These are phyloP conservation scores for Ogataea corticis DNA, from an alignment of 805 yeast species.

Conservation along the genomic window DNA sequence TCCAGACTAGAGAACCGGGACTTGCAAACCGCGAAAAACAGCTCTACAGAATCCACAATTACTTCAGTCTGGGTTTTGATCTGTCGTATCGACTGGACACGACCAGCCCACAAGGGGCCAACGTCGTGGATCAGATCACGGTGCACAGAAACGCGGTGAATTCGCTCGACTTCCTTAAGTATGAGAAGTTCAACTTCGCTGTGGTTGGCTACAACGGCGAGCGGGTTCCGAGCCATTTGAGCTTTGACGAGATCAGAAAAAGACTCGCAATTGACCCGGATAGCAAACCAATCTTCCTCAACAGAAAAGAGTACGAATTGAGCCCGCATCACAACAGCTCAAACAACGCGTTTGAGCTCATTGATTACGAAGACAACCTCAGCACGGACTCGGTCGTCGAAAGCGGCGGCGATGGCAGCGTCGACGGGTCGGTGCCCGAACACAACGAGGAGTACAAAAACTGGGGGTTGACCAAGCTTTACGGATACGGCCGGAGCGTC, in stretches of 20 bases:
- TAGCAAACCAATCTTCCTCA: conserved; percentile 32
- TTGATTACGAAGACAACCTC: conserved; percentile 30
- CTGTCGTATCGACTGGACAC: conserved; percentile 44
- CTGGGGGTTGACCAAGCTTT: conserved; percentile 37
- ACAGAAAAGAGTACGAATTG: conserved; percentile 36
- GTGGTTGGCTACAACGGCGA: conserved; percentile 3
- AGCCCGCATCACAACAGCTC: conserved; percentile 22
- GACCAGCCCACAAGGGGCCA: conserved; percentile 25
- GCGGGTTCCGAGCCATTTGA: neutral
- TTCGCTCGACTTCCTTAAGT: conserved; percentile 52
- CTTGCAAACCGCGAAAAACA: conserved; percentile 21
- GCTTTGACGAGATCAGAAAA: neutral
- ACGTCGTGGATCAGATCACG: conserved; percentile 46
- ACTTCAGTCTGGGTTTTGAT: conserved; percentile 56
- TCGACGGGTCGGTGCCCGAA: conserved; percentile 1
- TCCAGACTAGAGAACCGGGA: conserved; percentile 40
- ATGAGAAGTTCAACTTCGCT: conserved; percentile 47
- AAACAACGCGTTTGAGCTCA: conserved; percentile 29
- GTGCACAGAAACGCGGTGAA: conserved; percentile 56
- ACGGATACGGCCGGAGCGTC: conserved; percentile 26
- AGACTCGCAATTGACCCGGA: neutral
- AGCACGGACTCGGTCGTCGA: conserved; percentile 7
- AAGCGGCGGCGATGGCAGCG: neutral
- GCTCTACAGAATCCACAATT: conserved; percentile 49
- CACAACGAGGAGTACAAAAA: conserved; percentile 26